phyloP scores from a whole-genome alignment of 768 basidiomycete species.

The Tylopilus rubrobrunneus region DNA sequence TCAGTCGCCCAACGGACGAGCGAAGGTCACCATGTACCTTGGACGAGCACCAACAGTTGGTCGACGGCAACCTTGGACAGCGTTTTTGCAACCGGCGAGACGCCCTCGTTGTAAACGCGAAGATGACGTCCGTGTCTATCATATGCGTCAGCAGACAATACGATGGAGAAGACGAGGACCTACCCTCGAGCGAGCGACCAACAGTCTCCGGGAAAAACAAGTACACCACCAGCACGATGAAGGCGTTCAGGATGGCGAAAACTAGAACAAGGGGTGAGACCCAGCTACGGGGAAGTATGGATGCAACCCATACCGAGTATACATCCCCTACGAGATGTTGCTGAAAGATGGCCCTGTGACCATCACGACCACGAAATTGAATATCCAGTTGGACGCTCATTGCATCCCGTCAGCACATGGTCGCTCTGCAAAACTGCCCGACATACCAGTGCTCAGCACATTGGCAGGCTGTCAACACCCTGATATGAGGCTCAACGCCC shows the following conservation, averaged over 20 bases:
- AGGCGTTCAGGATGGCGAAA: conserved; percentile 54
- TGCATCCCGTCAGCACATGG: no score
- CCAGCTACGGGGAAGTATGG: no score
- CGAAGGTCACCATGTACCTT: conserved; percentile 48
- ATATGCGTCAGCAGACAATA: not conserved
- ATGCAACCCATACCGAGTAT: no score
- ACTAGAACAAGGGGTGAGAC: no score
- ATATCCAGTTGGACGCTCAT: no score
- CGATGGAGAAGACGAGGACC: not conserved
- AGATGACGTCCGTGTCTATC: conserved; percentile 44
- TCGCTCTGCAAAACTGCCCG: no score
- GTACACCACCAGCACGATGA: conserved; percentile 55
- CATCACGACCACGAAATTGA: no score
- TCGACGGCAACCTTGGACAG: conserved; percentile 70
- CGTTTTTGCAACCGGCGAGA: conserved; percentile 50
- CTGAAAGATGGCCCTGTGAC: no score
- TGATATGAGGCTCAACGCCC: no score
- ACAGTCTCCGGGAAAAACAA: conserved; percentile 62
- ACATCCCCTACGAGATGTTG: no score
- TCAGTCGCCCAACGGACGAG: not conserved
- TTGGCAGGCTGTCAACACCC: no score
- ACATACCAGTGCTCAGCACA: no score
- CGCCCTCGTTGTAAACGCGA: conserved; percentile 42
- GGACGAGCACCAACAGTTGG: conserved; percentile 63
- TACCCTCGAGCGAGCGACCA: conserved; percentile 55